Base-by-base conservation (phyloP, 2,329 filamentous ascomycete species). In the Fusarium pseudonygamai region DNA sequence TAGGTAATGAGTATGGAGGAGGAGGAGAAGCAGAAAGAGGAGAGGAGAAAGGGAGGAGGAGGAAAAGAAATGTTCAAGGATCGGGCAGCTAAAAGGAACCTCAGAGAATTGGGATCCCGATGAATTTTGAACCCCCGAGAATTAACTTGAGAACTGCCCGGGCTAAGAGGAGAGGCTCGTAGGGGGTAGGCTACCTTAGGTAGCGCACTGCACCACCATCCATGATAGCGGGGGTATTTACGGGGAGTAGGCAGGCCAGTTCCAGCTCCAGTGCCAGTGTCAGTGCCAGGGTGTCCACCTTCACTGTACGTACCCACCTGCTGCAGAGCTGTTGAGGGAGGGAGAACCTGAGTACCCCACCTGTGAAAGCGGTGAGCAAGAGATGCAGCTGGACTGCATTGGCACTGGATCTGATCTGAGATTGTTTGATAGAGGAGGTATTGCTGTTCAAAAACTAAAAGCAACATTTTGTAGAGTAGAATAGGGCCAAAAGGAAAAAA, bases 41-140 rank as follows among this genome's bases (percentile, higher is more conserved):
- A 61, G 42, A 18, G 62, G 57, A 50, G 60, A 37, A 37, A 46
- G 43, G 40, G 47, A 66, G 60, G 46, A 61, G 30, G 30, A 61
- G 30, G 30, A 50, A 50, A 50, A 20, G 47, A 62, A 57, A 53
- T 56, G 67, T 52, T 49, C 46, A 62, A 69, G 66, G 65, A 73
- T 70, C 67, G 43, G 70, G 69, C 45, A 70, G 36, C 36, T 37
- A 37, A 37, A 37, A 37, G 36, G 59, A 77, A 67, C 50, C 20
- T 55, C 56, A 62, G 65, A 62, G 65, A 64, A 60, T 53, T 53
- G 67, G 62, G 64, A 75, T 64, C 73, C 60, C 62, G 61, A 76
- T 77, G 59, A 76, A 76, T 77, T 75, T 77, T 75, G 74, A 77
- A 74, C 62, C 70, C 69, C 69, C 64, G 63, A 72, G 67, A 65